Conservation (phyloP, 1,284 basidiomycete genomes). For the Ceratobasidium papillatum region DNA sequence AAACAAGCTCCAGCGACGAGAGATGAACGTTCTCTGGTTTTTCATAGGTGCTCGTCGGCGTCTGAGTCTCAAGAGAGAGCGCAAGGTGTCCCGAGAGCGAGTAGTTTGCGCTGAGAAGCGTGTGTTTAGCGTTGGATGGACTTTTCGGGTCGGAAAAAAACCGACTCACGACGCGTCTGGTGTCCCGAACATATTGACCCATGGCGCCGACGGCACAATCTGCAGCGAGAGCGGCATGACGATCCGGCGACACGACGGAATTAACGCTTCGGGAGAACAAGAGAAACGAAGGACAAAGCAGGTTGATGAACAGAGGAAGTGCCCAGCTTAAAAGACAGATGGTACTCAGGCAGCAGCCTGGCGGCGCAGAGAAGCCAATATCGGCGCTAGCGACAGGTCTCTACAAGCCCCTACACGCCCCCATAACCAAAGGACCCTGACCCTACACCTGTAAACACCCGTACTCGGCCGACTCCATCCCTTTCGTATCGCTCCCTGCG, state of each 20-base stretch:
- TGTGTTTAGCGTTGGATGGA: background rate
- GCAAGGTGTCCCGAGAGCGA: constrained; percentile 78
- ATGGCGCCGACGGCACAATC: constrained; percentile 63
- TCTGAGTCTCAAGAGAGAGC: constrained; percentile 62
- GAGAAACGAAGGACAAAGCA: constrained; percentile 17
- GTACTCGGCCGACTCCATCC: background rate
- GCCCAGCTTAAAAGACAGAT: constrained; percentile 14
- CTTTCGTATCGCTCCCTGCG: background rate
- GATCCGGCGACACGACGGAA: constrained; percentile 13
- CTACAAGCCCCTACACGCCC: constrained; percentile 19
- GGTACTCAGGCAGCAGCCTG: constrained; percentile 6
- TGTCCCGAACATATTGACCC: constrained; percentile 71
- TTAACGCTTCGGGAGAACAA: background rate
- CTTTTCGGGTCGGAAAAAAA: constrained; percentile 11
- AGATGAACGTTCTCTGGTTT: constrained; percentile 51
- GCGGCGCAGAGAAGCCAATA: constrained; percentile 9
- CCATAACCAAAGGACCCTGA: background rate
- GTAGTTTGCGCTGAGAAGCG: constrained; percentile 66
- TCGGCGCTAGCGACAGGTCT: constrained; percentile 2
- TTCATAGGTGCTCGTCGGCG: constrained; percentile 58
- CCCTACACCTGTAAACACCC: background rate
- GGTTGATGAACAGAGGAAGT: constrained; percentile 20
- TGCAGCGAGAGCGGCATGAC: constrained; percentile 69
- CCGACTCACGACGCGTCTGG: constrained; percentile 68
- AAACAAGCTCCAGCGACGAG: constrained; percentile 71